Evolutionary conservation across 495 filamentous ascomycete species (phyloP), one percentile per base, ranked within the genome.

Genomic region (Xylaria cubensis): DNA sequence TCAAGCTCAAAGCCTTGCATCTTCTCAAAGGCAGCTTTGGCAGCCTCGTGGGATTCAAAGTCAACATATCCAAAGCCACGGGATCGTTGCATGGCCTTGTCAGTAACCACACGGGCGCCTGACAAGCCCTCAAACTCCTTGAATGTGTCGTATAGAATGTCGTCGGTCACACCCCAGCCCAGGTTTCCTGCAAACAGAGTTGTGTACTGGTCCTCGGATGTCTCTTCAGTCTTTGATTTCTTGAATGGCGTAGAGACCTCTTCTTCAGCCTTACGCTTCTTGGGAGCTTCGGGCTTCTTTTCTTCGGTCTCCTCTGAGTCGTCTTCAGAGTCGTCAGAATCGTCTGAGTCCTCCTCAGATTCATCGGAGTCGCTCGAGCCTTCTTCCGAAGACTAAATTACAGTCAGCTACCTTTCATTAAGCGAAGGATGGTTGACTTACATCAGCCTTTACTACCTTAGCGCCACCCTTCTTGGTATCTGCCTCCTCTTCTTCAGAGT

Each of bases 21-120:
- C 74, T 85, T 91, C 66, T 90, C 87, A 72, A 91, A 89, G 73
- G 97, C 97, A 81, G 91, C 91, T 75, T 90, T 86, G 34, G 93
- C 93, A 79, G 88, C 86, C 58, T 88, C 88, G 74, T 88, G 83
- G 70, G 84, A 88, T 76, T 86, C 84, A 84, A 94, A 99, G 84
- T 99, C 96, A 73, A 98, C 94, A 80, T 98, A 99, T 74, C 97
- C 96, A 83, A 97, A 99, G 74, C 96, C 96, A 82, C 93, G 94
- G 78, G 95, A 97, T 76, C 93, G 92, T 71, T 93, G 92, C 78
- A 86, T 88, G 34, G 90, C 90, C 77, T 90, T 90, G 82, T 99
- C 96, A 64, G 90, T 92, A 78, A 98, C 92, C 77, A 99, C 90
- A 73, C 92, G 90, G 68, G 89, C 90, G 75, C 90, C 87, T 77